Conservation (phyloP, 2,329 filamentous ascomycete species). For the Penicillium fuscoglaucum region DNA sequence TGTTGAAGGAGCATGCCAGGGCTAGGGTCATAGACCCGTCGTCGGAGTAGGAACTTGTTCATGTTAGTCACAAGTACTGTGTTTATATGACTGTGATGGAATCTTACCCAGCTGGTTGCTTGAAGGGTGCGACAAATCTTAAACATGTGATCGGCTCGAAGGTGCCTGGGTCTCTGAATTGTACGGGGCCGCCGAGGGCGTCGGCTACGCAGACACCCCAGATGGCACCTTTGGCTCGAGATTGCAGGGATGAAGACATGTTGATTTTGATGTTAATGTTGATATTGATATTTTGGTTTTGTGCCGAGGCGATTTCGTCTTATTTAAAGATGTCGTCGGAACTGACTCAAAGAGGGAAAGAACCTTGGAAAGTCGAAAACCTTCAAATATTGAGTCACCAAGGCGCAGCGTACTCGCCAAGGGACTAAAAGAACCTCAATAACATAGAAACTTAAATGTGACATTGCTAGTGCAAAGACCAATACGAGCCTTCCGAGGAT, state of each 20-base stretch:
- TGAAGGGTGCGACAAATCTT: constrained; percentile 36
- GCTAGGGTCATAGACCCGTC: constrained; percentile 49
- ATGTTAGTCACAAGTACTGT: neutral
- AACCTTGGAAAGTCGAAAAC: neutral
- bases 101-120: constrained; percentile 38
- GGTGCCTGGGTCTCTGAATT: constrained; percentile 39
- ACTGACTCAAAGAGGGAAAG: neutral
- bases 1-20: constrained; percentile 42
- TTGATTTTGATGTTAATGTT: neutral
- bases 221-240: constrained; percentile 32
- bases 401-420: neutral
- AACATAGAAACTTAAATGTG: neutral
- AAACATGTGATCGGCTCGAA: constrained; percentile 40
- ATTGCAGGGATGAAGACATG: constrained; percentile 8
- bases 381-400: neutral
- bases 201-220: constrained; percentile 45
- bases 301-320: neutral
- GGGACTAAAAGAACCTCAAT: neutral
- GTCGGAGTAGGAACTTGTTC: constrained; percentile 42
- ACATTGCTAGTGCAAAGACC: neutral
- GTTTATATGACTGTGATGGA: no score
- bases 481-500: neutral
- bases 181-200: constrained; percentile 46
- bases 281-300: neutral
- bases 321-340: neutral